Evolutionary conservation across 2,329 filamentous ascomycete genomes (phyloP).

Genomic region (Trichoderma guizhouense): DNA sequence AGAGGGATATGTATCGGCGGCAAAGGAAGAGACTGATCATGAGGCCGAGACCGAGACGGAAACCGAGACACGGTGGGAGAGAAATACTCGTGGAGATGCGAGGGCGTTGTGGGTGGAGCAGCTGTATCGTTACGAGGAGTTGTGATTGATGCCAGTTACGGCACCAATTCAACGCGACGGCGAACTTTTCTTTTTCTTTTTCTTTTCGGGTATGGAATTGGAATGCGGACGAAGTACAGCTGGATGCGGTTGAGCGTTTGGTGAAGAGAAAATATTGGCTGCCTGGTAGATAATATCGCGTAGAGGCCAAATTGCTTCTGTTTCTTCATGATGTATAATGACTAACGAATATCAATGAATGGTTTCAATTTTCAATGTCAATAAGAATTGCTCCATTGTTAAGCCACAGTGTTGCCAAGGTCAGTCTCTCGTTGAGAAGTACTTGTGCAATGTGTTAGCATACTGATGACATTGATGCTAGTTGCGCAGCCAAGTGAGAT

Average conservation of each 20-base stretch:
- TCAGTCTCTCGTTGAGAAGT: background rate
- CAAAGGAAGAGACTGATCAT: background rate
- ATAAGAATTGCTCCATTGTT: background rate
- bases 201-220: background rate
- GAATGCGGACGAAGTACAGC: background rate
- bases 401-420: background rate
- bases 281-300: background rate
- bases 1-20: background rate
- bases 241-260: background rate
- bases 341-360: background rate
- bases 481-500: background rate
- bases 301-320: background rate
- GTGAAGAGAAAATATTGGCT: background rate
- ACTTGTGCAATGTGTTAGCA: background rate
- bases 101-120: slow-evolving; percentile 56
- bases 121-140: slow-evolving; percentile 73
- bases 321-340: background rate
- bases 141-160: slow-evolving; percentile 28
- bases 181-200: background rate
- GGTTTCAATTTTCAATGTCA: background rate
- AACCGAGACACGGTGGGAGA: slow-evolving; percentile 9
- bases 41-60: slow-evolving; percentile 18
- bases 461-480: too few species aligned
- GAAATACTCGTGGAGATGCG: background rate
- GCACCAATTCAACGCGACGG: background rate